Base-by-base conservation (phyloP, 208 protist genomes). In the Crithidia sp. region DNA sequence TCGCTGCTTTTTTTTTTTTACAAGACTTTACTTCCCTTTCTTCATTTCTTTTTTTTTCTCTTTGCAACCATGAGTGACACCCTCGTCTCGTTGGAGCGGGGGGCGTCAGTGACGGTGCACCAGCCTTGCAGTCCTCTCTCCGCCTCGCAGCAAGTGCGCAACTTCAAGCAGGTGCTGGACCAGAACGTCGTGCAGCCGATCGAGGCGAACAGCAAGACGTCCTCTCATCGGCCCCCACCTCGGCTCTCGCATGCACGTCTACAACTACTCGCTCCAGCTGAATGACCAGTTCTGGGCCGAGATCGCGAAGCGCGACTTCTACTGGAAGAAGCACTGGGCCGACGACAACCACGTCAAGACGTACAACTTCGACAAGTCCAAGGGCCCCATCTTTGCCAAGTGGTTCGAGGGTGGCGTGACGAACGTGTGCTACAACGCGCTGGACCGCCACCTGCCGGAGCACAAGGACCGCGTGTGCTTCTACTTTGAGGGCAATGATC, bases 341-440 rank as follows among this genome's bases (percentile, higher is more conserved):
- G 65, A 83, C 49, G 87, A 90, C 67, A 75, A 84, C 40, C 61
- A 80, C 61, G 81, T 91, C 44, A 76, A 87, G 59, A 72, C 82
- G 40, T 95, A 76, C 82, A 97, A 95, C 82, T 96, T 94, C 69
- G 74, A 93, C 75, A 85, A 77, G 56, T 86, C 70, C 17, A 87
- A 92, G 43, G 87, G 88, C 19, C 79, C 69, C 17, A 82, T 95
- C 59, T 86, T 83, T 54, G 64, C 72, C 58, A 87, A 86, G 70
- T 97, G 95, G 93, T 98, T 97, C 68, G 78, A 87, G 17, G 90
- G 88, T 10, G 92, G 66, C 36, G 66, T 79, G 68, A 90, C 88
- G 39, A 98, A 93, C 64, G 78, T 97, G 92, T 97, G 91, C 87
- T 97, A 97, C 87, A 97, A 98, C 77, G 79, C 80, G 36, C 69